Evolutionary conservation across 345 rosid species (phyloP), one percentile per base, ranked within the genome.

Genomic region (Boechera divaricarpa): DNA sequence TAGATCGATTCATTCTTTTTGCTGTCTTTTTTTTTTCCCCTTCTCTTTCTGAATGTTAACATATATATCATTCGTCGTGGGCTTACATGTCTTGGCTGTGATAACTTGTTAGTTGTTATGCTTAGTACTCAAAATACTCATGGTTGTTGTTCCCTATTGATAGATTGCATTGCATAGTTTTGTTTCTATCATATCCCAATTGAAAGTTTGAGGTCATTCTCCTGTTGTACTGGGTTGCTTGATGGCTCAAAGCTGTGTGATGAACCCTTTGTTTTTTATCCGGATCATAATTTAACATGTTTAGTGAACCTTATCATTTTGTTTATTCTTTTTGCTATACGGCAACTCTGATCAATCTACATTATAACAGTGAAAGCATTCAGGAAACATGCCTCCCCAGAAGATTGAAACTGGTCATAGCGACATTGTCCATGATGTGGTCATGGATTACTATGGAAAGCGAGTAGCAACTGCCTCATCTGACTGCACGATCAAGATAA

Each of bases 361-460:
- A 57, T 41, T 55, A 0, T 29, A 24, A 2, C 58, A 69, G 80
- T 28, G 18, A 55, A 31, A 36, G 48, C 60, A 39, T 16, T 45
- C 63, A n/a, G 55, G 62, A 72, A 77, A 63, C 58, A 86, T 88
- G 91, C 86, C 91, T 72, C 77, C 88, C 0, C 85, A 81, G 71
- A 88, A 83, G 83, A 74, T 88, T 4, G 91, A 88, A 78, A 84
- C 83, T 1, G 88, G 88, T 70, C 91, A 88, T 65, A 83, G 77
- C 49, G 91, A 88, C 67, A 42, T 38, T 24, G 81, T 88, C 71
- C 90, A 88, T 56, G 91, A 88, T 63, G 89, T 86, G 29, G 82
- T 82, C 62, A 86, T 86, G 90, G 90, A 88, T 77, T 86, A 88
- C 81, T 88, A 88, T 42, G 91, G 91, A 42, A 88, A 86, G 73